These are phyloP conservation scores for Elongisporangium anandrum DNA, from an alignment of 352 stramenopile genomes.

Conservation along the genomic window DNA sequence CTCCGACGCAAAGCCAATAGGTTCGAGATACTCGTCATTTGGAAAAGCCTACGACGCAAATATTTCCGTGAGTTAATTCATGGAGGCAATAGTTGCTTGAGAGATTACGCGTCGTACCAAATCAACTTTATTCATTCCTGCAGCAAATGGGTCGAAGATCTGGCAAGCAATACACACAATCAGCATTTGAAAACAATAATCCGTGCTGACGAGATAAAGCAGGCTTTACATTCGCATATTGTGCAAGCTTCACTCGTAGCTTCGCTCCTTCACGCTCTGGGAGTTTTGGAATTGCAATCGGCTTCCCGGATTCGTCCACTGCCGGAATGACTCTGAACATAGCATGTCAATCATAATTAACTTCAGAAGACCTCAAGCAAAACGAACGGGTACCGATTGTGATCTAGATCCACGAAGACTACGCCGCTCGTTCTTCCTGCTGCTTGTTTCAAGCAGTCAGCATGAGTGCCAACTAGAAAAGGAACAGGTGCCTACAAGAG, in stretches of 20 bases:
- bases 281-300: conserved; percentile 60
- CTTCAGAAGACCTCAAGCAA: background rate
- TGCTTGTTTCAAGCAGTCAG: conserved; percentile 64
- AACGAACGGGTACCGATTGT: conserved; percentile 65
- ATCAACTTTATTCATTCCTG: conserved; percentile 66
- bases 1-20: conserved; percentile 66
- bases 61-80: background rate
- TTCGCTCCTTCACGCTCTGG: conserved; percentile 68
- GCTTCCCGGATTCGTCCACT: conserved; percentile 60
- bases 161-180: conserved; percentile 8
- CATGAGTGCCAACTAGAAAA: conserved; percentile 91
- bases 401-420: conserved; percentile 94
- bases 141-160: conserved; percentile 80
- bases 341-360: too few relatives aligned
- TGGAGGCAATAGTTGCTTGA: background rate
- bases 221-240: conserved; percentile 48
- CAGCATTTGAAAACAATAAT: background rate
- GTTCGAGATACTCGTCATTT: conserved; percentile 78
- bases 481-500: conserved; percentile 84
- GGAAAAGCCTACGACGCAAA: conserved; percentile 46
- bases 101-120: conserved; percentile 23
- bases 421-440: conserved; percentile 72
- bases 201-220: conserved; percentile 3
- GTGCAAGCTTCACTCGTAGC: conserved; percentile 50
- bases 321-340: conserved; percentile 61